phyloP scores from a whole-genome alignment of 1,284 basidiomycete species.

The Phlebopus sp. region DNA sequence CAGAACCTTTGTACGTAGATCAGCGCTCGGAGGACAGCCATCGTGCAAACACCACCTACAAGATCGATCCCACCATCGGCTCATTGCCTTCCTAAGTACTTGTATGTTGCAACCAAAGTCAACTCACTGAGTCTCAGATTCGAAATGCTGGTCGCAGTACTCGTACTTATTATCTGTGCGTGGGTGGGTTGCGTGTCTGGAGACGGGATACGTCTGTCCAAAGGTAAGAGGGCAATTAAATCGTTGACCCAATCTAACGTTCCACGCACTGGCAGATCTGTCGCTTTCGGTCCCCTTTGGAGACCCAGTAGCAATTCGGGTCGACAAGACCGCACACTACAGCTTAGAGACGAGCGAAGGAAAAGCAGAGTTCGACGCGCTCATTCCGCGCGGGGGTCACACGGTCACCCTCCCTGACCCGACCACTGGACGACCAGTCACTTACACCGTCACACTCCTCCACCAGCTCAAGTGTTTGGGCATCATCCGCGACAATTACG shows the following conservation, averaged over 20 bases:
- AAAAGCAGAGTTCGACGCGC: conserved; percentile 16
- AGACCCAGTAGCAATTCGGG: conserved; percentile 11
- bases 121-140: too few relatives aligned
- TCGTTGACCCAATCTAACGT: background rate
- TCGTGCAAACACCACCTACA: too few relatives aligned
- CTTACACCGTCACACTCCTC: conserved; percentile 25
- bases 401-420: conserved; percentile 13
- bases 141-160: background rate
- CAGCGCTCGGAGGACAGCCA: too few relatives aligned
- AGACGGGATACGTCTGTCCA: background rate
- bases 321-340: conserved; percentile 13
- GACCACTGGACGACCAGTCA: background rate
- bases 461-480: conserved; percentile 28
- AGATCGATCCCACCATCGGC: too few relatives aligned
- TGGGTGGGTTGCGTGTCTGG: background rate
- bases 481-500: conserved; percentile 21
- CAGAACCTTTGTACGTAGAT: too few relatives aligned
- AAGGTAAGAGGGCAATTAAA: background rate
- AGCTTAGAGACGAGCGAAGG: conserved; percentile 3
- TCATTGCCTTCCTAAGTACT: too few relatives aligned
- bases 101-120: too few relatives aligned
- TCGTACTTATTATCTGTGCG: background rate
- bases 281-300: conserved; percentile 1
- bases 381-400: conserved; percentile 22
- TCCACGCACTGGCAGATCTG: background rate